Percentiles rank a stretch among this genome's conserved stretches.
Evolutionary conservation across 768 basidiomycete species (phyloP).

Genomic region (Suillus sp.): DNA sequence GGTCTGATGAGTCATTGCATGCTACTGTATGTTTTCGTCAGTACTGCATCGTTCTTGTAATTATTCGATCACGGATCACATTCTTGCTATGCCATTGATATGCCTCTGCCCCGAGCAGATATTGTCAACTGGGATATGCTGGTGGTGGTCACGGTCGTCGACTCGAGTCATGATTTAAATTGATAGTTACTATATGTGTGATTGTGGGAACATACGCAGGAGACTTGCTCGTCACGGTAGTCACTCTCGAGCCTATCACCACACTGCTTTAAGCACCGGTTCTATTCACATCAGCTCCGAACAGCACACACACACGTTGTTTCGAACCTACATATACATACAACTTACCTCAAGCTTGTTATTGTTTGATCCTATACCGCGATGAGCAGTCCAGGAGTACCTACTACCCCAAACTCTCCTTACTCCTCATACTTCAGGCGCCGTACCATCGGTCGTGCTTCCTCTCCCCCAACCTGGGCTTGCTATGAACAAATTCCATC

Average conservation of each 20-base stretch:
- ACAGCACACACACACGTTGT: constrained; percentile 9
- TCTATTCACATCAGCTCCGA: constrained; percentile 9
- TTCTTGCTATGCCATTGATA: background rate
- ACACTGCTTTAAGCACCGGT: constrained; percentile 16
- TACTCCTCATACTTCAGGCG: constrained; percentile 50
- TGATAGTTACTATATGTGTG: constrained; percentile 1
- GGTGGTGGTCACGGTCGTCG: background rate
- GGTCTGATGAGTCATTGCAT: no score
- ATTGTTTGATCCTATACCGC: background rate
- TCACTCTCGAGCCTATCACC: constrained; percentile 19
- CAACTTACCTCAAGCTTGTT: constrained; percentile 7
- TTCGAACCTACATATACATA: constrained; percentile 4
- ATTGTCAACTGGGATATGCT: background rate
- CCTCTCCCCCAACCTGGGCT: constrained; percentile 85
- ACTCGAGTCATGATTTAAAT: background rate
- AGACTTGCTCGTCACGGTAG: constrained; percentile 20
- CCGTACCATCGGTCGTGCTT: constrained; percentile 75
- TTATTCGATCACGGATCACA: background rate
- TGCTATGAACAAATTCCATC: constrained; percentile 89
- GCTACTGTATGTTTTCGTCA: background rate
- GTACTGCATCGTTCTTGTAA: background rate
- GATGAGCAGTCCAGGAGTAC: constrained; percentile 29
- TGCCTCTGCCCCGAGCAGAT: background rate
- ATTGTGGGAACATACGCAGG: background rate
- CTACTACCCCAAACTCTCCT: constrained; percentile 26